These are phyloP conservation scores for Aurantiochytrium sp. DNA, from an alignment of 108 stramenopile species.

Conservation along the genomic window DNA sequence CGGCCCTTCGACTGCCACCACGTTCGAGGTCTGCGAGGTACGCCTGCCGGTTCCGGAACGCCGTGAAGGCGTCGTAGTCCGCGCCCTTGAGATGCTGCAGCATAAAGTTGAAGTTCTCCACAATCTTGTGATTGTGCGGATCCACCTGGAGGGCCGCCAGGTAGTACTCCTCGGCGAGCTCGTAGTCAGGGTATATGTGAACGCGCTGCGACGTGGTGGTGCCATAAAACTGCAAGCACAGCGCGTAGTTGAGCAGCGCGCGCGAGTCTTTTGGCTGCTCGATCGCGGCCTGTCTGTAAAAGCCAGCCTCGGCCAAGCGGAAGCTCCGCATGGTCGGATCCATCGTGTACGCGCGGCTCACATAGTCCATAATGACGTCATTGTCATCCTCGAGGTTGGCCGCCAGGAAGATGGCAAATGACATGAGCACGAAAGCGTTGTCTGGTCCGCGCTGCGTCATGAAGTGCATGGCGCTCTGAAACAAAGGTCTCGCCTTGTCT, in stretches of 20 bases:
- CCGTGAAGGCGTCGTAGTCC: not conserved
- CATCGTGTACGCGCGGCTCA: not conserved
- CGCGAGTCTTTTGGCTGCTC: not conserved
- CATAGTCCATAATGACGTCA: slow-evolving; percentile 15
- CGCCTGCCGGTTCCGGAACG: not conserved
- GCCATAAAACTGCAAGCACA: slow-evolving; percentile 9
- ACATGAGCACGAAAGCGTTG: not conserved
- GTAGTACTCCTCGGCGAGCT: slow-evolving; percentile 4
- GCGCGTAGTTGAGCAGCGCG: not conserved
- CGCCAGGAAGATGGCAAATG: not conserved
- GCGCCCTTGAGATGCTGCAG: slow-evolving; percentile 1
- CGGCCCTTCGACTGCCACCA: not conserved
- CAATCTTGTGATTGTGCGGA: not conserved
- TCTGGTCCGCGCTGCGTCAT: slow-evolving; percentile 14
- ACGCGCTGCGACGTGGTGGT: not conserved
- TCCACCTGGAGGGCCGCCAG: not conserved
- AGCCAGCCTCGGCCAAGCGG: not conserved
- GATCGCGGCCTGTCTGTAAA: not conserved
- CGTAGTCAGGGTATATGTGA: not conserved
- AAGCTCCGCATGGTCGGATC: not conserved
- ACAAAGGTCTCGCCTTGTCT: not conserved
- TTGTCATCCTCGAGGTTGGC: not conserved
- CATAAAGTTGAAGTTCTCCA: slow-evolving; percentile 29
- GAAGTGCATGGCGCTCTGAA: not conserved
- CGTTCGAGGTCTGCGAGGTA: not conserved